Evolutionary conservation across 2,329 filamentous ascomycete genomes (phyloP), one percentile per base, ranked within the genome.

Genomic region (Phaeosphaeria sp.): DNA sequence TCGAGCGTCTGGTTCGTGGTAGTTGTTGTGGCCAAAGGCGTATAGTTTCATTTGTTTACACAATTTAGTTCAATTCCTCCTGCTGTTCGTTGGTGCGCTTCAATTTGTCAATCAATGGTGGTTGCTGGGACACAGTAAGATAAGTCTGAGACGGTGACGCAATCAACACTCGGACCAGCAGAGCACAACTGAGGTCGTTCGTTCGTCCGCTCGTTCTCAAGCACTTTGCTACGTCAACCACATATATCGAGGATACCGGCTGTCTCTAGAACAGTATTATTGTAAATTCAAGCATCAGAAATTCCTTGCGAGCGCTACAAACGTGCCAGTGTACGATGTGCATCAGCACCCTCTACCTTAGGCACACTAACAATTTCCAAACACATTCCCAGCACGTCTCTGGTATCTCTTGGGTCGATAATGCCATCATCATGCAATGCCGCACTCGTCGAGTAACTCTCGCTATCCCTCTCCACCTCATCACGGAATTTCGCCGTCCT

Each of bases 391-490:
- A 78, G 55, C 23, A 78, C 71, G 55, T 78, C 73, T 13, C 76
- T 62, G 9, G 76, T 78, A 63, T 78, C 76, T 18, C 75, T 61
- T 5, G 76, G 76, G 58, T 78, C 75, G 55, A 78, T 78, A 30
- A 78, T 68, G 6, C 75, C 76, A 58, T 78, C 76, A 58, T 78
- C 75, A 18, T 76, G 62, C 43, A 76, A 41, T 51, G 67, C 59
- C 4, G 70, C 69, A 33, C 72, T 75, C 3, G 75, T 78, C 3
- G 66, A 58, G 51, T 77, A 79, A 36, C 65, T 67, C 52, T 74
- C 73, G n/a, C 69, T 71, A 59, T 78, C 77, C 30, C 61, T 58
- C 22, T 70, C 50, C 7, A 73, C 75, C 20, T 62, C 51, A 6
- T 72, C 66, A 9, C 69, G 59, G 43, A 77, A 71, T 1, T 51